A percentile compares a stretch with the other conserved stretches of the same genome.
phyloP scores from a whole-genome alignment of 495 filamentous ascomycete genomes.

The Xylaria grammica region DNA sequence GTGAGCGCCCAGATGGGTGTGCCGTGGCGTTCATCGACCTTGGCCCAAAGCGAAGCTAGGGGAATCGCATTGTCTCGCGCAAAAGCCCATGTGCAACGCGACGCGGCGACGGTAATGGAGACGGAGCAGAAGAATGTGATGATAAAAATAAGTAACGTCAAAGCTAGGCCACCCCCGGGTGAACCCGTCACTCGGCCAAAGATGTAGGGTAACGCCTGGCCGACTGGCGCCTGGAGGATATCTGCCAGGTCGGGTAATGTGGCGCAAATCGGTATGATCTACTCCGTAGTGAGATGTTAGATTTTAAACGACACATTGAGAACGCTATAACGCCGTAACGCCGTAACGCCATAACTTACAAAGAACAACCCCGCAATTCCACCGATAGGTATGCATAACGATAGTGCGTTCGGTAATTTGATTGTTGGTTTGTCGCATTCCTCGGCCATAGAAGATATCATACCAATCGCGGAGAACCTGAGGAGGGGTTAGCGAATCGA shows the following conservation, averaged over 20 bases:
- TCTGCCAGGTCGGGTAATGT: constrained; percentile 53
- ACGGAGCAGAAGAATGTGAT: constrained; percentile 62
- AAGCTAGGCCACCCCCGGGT: constrained; percentile 65
- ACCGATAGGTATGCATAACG: constrained; percentile 62
- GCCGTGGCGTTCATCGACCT: constrained; percentile 50
- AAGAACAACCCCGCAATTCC: constrained; percentile 66
- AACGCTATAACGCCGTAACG: constrained; percentile 48
- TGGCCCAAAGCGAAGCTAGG: constrained; percentile 64
- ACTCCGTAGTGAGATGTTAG: constrained; percentile 3
- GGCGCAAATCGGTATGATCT: constrained; percentile 38
- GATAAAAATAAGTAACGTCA: constrained; percentile 70
- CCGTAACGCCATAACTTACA: constrained; percentile 53
- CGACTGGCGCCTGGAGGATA: constrained; percentile 53
- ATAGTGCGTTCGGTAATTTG: constrained; percentile 64
- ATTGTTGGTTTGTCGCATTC: constrained; percentile 60
- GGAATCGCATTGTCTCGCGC: constrained; percentile 66
- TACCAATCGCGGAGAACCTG: constrained; percentile 61
- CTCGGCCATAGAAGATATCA: constrained; percentile 64
- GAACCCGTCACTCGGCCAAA: constrained; percentile 60
- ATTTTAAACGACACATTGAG: neutral
- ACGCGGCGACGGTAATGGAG: constrained; percentile 57
- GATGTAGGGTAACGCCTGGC: constrained; percentile 59
- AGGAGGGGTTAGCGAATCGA: neutral
- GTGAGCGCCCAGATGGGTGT: constrained; percentile 58
- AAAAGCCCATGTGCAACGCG: constrained; percentile 60